Evolutionary conservation across 1,284 basidiomycete species (phyloP).

Genomic region (Rugosomyces carneus): DNA sequence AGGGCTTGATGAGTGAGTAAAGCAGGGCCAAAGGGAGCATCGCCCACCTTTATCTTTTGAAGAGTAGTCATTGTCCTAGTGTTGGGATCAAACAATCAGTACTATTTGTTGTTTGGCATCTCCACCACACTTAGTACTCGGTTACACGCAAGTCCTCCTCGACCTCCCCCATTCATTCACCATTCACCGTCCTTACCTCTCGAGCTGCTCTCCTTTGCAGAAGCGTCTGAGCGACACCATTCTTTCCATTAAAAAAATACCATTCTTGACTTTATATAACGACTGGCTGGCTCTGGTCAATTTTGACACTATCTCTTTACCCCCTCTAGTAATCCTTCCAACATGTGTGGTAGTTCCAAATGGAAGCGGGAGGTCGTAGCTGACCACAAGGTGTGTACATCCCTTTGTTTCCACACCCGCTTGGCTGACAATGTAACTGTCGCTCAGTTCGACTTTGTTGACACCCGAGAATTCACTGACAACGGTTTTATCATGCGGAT

Average conservation of each 20-base stretch:
- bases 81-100: conserved; percentile 13
- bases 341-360: conserved; percentile 67
- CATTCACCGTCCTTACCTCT: conserved; percentile 14
- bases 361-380: conserved; percentile 98
- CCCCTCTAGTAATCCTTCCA: conserved; percentile 4
- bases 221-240: too few relatives aligned
- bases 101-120: conserved; percentile 2
- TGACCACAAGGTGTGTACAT: conserved; percentile 81
- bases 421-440: conserved; percentile 14
- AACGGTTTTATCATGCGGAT: conserved; percentile 81
- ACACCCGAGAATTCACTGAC: conserved; percentile 87
- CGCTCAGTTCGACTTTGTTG: conserved; percentile 91
- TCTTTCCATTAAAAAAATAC: too few relatives aligned
- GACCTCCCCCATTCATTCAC: conserved; percentile 2
- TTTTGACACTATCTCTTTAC: conserved; percentile 1
- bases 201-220: background rate
- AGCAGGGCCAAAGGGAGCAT: conserved; percentile 16
- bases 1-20: conserved; percentile 15
- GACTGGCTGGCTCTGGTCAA: conserved; percentile 59
- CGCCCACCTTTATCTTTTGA: conserved; percentile 78
- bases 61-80: conserved; percentile 69
- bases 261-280: conserved; percentile 38
- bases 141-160: conserved; percentile 3
- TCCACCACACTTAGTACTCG: background rate
- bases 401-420: background rate